phyloP scores from a whole-genome alignment of 352 stramenopile species.

The Phytopythium aichiense region DNA sequence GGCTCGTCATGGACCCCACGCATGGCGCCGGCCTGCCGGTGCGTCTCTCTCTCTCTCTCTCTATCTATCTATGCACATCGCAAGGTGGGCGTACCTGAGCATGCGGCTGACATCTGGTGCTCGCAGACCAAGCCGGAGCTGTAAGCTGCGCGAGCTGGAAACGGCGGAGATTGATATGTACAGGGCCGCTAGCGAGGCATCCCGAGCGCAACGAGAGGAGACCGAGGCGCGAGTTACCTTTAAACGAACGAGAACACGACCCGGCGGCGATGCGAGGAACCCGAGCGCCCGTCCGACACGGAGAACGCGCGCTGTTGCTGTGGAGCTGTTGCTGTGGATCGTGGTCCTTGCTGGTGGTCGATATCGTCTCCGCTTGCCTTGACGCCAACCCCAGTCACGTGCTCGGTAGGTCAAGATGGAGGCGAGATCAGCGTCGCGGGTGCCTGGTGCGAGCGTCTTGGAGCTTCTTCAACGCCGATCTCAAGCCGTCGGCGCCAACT shows the following conservation, averaged over 20 bases:
- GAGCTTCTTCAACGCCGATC: background rate
- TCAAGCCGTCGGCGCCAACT: background rate
- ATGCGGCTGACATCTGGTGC: constrained; percentile 8
- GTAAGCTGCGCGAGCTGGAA: constrained; percentile 8
- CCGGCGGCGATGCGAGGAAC: constrained; percentile 10
- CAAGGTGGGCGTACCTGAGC: background rate
- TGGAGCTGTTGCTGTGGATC: background rate
- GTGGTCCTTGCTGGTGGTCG: background rate
- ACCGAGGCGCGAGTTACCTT: constrained; percentile 14
- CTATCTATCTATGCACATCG: background rate
- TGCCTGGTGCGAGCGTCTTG: background rate
- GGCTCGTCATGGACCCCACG: constrained; percentile 76
- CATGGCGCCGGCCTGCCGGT: constrained; percentile 69
- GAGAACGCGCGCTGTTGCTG: background rate
- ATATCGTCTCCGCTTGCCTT: background rate
- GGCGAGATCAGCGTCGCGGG: background rate
- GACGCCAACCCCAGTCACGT: background rate
- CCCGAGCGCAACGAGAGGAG: background rate
- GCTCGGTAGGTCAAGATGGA: background rate
- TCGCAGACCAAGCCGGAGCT: constrained; percentile 18
- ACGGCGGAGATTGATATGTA: constrained; percentile 14
- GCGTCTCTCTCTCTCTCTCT: constrained; percentile 4
- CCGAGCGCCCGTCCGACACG: background rate
- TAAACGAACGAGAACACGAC: constrained; percentile 24
- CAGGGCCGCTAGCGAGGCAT: constrained; percentile 4